phyloP scores from a whole-genome alignment of 768 basidiomycete genomes.

The Pulveroboletus ravenelii region DNA sequence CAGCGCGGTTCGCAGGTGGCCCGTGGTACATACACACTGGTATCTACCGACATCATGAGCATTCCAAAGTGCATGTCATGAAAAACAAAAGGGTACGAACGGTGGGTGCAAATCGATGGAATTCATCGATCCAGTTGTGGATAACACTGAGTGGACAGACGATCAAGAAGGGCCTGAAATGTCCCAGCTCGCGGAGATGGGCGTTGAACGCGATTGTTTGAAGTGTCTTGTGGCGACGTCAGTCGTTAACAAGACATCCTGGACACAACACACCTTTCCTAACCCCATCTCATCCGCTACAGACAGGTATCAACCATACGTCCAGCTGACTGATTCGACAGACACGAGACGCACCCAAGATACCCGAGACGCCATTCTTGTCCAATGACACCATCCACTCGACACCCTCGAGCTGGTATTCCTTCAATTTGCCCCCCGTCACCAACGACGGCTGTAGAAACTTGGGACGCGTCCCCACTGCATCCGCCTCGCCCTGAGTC shows the following conservation, averaged over 20 bases:
- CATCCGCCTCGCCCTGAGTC: background rate
- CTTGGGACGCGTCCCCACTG: constrained; percentile 20
- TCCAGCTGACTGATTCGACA: constrained; percentile 4
- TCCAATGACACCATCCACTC: constrained; percentile 93
- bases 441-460: constrained; percentile 75
- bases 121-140: constrained; percentile 88
- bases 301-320: constrained; percentile 4
- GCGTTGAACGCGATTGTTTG: constrained; percentile 95
- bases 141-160: constrained; percentile 93
- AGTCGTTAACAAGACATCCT: background rate
- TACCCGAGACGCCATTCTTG: constrained; percentile 80
- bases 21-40: constrained; percentile 93
- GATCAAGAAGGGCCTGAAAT: constrained; percentile 74
- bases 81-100: constrained; percentile 36
- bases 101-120: constrained; percentile 73
- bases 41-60: constrained; percentile 43
- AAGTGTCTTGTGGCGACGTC: constrained; percentile 56
- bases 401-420: constrained; percentile 90
- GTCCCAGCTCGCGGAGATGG: constrained; percentile 70
- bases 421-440: constrained; percentile 80
- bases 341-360: constrained; percentile 49
- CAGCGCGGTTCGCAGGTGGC: constrained; percentile 71
- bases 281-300: constrained; percentile 94
- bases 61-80: background rate
- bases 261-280: constrained; percentile 54